A percentile compares a stretch with the other conserved stretches of the same genome.
Conservation (phyloP, 805 yeast genomes). For the Barnettozyma californica region DNA sequence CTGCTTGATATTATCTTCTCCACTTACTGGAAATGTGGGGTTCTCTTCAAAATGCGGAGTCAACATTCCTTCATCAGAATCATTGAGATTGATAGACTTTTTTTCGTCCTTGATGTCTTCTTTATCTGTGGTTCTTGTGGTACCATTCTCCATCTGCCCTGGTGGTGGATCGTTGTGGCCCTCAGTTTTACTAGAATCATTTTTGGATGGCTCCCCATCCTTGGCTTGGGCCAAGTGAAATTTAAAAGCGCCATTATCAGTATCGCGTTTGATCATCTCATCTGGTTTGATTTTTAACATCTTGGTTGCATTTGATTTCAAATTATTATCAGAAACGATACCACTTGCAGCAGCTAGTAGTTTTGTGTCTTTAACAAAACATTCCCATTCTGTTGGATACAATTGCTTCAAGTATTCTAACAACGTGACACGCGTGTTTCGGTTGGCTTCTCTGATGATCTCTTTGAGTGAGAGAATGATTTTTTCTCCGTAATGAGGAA, state of each 20-base stretch:
- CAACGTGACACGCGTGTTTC: constrained; percentile 66
- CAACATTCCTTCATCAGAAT: background rate
- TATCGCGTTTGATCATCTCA: background rate
- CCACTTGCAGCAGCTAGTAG: constrained; percentile 53
- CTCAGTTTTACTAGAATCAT: no score
- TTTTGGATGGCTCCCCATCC: background rate
- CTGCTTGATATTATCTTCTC: constrained; percentile 29
- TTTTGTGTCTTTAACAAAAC: constrained; percentile 74
- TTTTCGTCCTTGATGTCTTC: constrained; percentile 6
- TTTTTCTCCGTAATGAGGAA: constrained; percentile 86
- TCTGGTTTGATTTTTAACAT: constrained; percentile 2
- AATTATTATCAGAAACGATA: constrained; percentile 21
- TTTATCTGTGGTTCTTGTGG: background rate
- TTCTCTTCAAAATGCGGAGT: constrained; percentile 11
- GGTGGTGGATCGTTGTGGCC: background rate
- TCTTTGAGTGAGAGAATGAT: constrained; percentile 71
- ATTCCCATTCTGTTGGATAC: constrained; percentile 73
- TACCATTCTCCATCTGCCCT: background rate
- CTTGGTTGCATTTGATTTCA: constrained; percentile 20
- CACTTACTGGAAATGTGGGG: constrained; percentile 6
- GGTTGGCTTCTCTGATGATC: constrained; percentile 63
- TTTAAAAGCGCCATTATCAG: background rate
- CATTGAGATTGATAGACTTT: background rate
- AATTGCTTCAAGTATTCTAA: constrained; percentile 73
- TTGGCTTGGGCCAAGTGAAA: background rate